Evolutionary conservation across 345 rosid species (phyloP), one percentile per base, ranked within the genome.

Genomic region (Pugionium dolabratum): DNA sequence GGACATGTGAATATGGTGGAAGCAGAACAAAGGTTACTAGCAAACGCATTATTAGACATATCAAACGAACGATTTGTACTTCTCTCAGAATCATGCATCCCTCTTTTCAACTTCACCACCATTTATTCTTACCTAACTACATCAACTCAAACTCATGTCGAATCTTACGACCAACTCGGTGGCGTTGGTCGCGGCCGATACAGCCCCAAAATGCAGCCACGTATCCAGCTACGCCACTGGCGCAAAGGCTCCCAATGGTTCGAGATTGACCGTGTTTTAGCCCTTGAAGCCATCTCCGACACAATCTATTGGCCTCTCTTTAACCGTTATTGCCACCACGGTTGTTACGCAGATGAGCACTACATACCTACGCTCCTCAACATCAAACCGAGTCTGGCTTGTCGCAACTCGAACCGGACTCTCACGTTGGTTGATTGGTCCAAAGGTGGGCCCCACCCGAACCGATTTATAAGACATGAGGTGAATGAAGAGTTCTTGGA

Each of bases 231-330:
- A 5, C 37, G 45, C 0, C 82, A 87, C 41, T 92, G 98, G 98
- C 63, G 96, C 9, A 92, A 92, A 73, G 98, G 98, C 1, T 81
- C 97, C 4, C 97, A 92, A 18, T 92, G 98, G 97, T 86, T 92
- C 51, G 89, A 83, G 59, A 41, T 86, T 51, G 83, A 84, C 70
- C 84, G 97, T 30, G 67, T 60, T 35, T 75, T 86, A 1, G 98
- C 95, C 35, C 2, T 79, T 0, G 83, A 85, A 34, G 67, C 87
- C 1, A 86, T 92, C 25, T 84, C 93, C 0, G 98, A 92, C 48
- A 66, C 32, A 18, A 74, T 7, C 5, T 89, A 87, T 37, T 87
- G 85, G 59, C 83, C 83, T 9, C 34, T 79, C 11, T 89, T 92
- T 73, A 78, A 81, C 8, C 69, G 82, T 41, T 28, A 75, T 41